These are phyloP conservation scores for Cyberlindnera meyerae DNA, from an alignment of 805 yeast species.

Conservation along the genomic window DNA sequence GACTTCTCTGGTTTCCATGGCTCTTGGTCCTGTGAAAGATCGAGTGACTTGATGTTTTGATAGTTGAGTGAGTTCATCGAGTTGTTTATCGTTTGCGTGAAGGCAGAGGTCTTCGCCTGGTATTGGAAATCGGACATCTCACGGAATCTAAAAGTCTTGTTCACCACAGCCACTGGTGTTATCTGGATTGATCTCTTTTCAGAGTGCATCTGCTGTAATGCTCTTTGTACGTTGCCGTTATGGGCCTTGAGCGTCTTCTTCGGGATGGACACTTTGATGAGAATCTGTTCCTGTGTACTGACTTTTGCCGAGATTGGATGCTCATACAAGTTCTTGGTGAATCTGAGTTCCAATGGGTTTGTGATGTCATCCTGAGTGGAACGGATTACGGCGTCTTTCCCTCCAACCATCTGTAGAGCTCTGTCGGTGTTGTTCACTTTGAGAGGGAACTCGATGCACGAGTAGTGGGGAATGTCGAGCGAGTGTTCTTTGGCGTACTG, in stretches of 20 bases:
- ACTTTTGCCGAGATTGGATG: constrained; percentile 61
- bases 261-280: constrained; percentile 58
- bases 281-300: constrained; percentile 49
- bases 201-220: constrained; percentile 30
- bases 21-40: constrained; percentile 30
- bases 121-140: constrained; percentile 87
- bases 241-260: constrained; percentile 41
- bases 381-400: constrained; percentile 34
- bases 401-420: constrained; percentile 72
- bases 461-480: constrained; percentile 67
- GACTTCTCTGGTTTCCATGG: constrained; percentile 29
- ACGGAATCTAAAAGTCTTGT: constrained; percentile 69
- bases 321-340: constrained; percentile 36
- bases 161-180: constrained; percentile 63
- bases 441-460: constrained; percentile 77
- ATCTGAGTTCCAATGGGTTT: constrained; percentile 36
- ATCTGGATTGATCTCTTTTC: constrained; percentile 35
- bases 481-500: constrained; percentile 49
- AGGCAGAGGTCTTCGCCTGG: constrained; percentile 51
- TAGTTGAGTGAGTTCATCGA: constrained; percentile 41
- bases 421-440: constrained; percentile 54
- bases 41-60: constrained; percentile 35
- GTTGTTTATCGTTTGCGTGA: constrained; percentile 35
- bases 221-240: constrained; percentile 38
- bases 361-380: constrained; percentile 27